Evolutionary conservation across 495 filamentous ascomycete species (phyloP), one percentile per base, ranked within the genome.

Genomic region (Chaetomium tenue): DNA sequence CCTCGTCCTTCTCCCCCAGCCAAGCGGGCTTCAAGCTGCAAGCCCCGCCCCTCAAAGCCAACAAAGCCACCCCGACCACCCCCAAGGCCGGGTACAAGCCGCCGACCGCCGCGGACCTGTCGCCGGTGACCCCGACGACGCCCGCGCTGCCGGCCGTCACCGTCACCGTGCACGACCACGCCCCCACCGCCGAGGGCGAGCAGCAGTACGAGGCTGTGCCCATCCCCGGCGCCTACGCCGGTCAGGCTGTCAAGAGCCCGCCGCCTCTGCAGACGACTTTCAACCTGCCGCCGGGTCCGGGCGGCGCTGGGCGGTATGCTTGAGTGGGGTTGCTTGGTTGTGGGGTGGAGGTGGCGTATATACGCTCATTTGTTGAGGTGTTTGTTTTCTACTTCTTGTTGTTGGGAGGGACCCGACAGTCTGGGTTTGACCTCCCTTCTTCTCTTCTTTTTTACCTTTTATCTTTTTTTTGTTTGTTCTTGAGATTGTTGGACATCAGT

Each of bases 31-130:
- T 97, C 83, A 87, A 89, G 67, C 86, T 97, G 12, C 90, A 96
- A 77, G 79, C 92, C 22, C 91, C 92, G 33, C 92, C 92, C 0
- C 84, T 84, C 72, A 88, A 87, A 68, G 84, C 91, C 48, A 89
- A 90, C 68, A 81, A 86, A 58, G 87, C 91, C 28, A 93, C 74
- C 0, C 91, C 91, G 7, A 83, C 89, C 26, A 90, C 76, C 5
- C 90, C 91, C n/a, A 85, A 85, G 74, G 65, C 83, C 47, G 75
- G 77, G 40, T 87, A 91, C 70, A 71, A 79, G 50, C 67, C 79
- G 40, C 77, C 79, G 0, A 61, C 66, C 6, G 54, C 59, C 9
- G 63, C 33, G 12, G 64, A 68, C 56, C 48, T 66, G 20, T 65
- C 64, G 18, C 64, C 67, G 1, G 0, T 12, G 12, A 13, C 8